Conservation (phyloP, 371 early-diverging fungal genomes). For the Circinella minor region DNA sequence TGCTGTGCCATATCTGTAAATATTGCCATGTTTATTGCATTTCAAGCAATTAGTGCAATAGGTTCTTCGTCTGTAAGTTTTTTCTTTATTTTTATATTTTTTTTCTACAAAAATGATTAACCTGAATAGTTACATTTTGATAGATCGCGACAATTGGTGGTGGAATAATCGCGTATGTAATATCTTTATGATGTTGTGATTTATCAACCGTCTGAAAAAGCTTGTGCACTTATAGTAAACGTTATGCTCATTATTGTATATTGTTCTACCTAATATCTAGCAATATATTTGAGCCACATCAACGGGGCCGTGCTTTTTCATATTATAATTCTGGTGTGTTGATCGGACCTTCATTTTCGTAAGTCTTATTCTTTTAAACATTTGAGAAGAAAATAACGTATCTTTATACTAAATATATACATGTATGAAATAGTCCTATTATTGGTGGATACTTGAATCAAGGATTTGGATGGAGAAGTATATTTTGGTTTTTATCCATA, state of each 20-base stretch:
- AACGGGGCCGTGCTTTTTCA: slow-evolving; percentile 50
- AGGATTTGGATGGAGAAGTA: slow-evolving; percentile 52
- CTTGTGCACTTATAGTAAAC: too few relatives aligned
- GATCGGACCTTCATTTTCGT: too few relatives aligned
- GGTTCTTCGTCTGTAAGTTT: slow-evolving; percentile 30
- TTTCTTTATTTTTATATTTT: too few relatives aligned
- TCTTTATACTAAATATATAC: too few relatives aligned
- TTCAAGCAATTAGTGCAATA: slow-evolving; percentile 32
- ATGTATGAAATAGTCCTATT: slow-evolving; percentile 45
- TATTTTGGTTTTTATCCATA: slow-evolving; percentile 44
- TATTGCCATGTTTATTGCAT: slow-evolving; percentile 30
- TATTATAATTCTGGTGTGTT: slow-evolving; percentile 46
- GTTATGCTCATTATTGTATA: too few relatives aligned
- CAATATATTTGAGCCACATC: slow-evolving; percentile 46
- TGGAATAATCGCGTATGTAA: slow-evolving; percentile 38
- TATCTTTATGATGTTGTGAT: not conserved
- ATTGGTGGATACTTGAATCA: slow-evolving; percentile 53
- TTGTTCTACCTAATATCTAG: not conserved
- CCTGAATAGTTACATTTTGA: not conserved
- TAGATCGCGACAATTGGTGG: slow-evolving; percentile 54
- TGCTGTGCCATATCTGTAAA: slow-evolving; percentile 37
- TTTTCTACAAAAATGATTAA: not conserved
- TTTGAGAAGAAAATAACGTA: too few relatives aligned
- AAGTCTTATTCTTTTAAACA: too few relatives aligned
- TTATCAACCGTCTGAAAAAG: too few relatives aligned